A percentile compares a stretch with the other conserved stretches of the same genome.
Evolutionary conservation across 768 basidiomycete species (phyloP).

Genomic region (Lactarius sp.): DNA sequence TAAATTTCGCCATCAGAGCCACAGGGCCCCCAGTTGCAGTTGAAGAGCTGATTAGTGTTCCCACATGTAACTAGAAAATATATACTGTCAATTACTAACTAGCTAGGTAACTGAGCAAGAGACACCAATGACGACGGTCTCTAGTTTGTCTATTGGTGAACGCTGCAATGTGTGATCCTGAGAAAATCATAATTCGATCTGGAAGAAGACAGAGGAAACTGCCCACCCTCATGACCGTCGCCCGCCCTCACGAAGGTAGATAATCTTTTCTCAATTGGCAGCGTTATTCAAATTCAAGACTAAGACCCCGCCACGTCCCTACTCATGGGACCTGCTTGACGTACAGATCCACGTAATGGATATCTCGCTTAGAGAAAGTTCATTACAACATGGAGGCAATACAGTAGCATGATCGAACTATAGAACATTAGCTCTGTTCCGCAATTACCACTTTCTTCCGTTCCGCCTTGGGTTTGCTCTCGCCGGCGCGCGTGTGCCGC

Average conservation of each 20-base stretch:
- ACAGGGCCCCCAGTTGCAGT: background rate
- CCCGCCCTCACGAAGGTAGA: background rate
- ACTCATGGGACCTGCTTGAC: background rate
- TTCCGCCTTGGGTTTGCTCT: constrained; percentile 85
- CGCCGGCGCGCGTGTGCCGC: constrained; percentile 82
- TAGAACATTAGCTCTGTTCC: constrained; percentile 55
- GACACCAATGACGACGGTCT: background rate
- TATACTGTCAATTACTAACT: background rate
- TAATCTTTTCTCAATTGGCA: background rate
- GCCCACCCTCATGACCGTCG: background rate
- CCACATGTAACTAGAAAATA: background rate
- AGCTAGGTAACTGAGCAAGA: background rate
- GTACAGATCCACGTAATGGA: background rate
- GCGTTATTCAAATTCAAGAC: background rate
- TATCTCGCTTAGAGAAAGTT: background rate
- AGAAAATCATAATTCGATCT: background rate
- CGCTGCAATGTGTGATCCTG: background rate
- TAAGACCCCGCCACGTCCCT: background rate
- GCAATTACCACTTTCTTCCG: constrained; percentile 80
- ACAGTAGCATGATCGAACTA: background rate
- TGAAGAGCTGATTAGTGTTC: background rate
- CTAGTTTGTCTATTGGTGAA: background rate
- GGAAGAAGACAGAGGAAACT: background rate
- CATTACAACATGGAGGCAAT: background rate
- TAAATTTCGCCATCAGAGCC: background rate